Base-by-base conservation (phyloP, 2,329 filamentous ascomycete species). In the Tolypocladium cylindrosporum region DNA sequence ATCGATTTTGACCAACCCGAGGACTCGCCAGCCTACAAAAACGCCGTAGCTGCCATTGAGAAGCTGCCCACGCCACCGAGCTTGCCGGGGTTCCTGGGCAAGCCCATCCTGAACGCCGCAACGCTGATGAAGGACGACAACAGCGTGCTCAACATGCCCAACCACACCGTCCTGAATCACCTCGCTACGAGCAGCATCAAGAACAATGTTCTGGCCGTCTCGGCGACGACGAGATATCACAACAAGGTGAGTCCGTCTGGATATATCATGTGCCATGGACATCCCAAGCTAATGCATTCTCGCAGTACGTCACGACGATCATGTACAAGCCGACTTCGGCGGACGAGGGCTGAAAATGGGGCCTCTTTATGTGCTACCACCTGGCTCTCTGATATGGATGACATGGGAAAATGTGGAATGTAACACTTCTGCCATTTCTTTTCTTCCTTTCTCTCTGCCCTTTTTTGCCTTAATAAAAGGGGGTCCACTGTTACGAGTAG, bases 101-200 rank as follows among this genome's bases (percentile, higher is more conserved):
- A 96, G 75, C 94, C 92, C 39, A 97, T 99, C 60, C 76, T 99
- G 63, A 99, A 99, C 71, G 90, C 90, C 54, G 87, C 86, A 2
- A 91, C 90, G 34, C 86, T 93, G 8, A 91, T 96, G 80, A 97
- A 97, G 77, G 94, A 99, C 71, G 94, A 99, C 74, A 96, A 93
- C 72, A 97, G 92, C 74, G 94, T 99, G 61, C 77, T 99, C 62
- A 94, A 91, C 64, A 93, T 97, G 82, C 94, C 94, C 16, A 99
- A 97, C 67, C 93, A 99, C 69, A 97, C 94, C 0, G 91, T 97
- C 39, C 77, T 99, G 62, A 99, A 99, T 65, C 94, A 99, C 72
- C 78, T 99, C 65, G 93, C 93, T 54, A 99, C 94, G 3, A 97
- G 93, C 73, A 97, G 92, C 72, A 99, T 99, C 73, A 97, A 96